These are phyloP conservation scores for Candida mattraensis DNA, from an alignment of 805 yeast genomes.

Conservation along the genomic window DNA sequence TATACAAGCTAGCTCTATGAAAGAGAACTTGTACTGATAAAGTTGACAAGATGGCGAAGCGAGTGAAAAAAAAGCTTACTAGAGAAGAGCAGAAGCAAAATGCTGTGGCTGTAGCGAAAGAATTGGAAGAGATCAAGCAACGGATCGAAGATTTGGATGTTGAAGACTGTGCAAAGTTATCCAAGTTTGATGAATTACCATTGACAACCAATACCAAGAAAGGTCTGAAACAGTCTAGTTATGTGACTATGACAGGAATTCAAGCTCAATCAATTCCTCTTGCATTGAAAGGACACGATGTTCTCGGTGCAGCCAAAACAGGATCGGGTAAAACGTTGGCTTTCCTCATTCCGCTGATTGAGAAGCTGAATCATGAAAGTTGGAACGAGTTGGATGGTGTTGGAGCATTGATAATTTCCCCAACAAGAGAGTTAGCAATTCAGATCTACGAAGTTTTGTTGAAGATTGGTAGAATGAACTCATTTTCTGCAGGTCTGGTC, in stretches of 20 bases:
- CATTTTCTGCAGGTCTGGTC: conserved; percentile 85
- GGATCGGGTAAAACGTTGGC: conserved; percentile 92
- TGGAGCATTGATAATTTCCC: conserved; percentile 87
- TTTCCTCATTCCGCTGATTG: conserved; percentile 77
- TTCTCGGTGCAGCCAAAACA: conserved; percentile 86
- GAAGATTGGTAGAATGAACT: conserved; percentile 73
- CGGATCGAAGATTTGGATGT: conserved; percentile 57
- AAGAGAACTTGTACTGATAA: conserved; percentile 1
- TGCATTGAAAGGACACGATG: conserved; percentile 73
- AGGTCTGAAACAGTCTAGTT: conserved; percentile 80
- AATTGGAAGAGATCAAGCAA: conserved; percentile 44
- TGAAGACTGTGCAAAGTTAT: conserved; percentile 31
- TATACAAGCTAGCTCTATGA: conserved; percentile 6
- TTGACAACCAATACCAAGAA: conserved; percentile 58
- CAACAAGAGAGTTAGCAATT: conserved; percentile 88
- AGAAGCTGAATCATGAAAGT: conserved; percentile 61
- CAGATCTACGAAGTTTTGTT: conserved; percentile 86
- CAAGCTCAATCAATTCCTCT: conserved; percentile 77
- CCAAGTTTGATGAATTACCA: conserved; percentile 78
- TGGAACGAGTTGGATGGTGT: conserved; percentile 87
- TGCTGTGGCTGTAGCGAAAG: conserved; percentile 34
- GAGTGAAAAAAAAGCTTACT: conserved; percentile 25
- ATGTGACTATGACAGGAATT: conserved; percentile 78
- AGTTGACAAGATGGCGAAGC: conserved; percentile 30
- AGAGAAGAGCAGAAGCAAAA: conserved; percentile 30